These are phyloP conservation scores for Pseudoturritis turrita DNA, from an alignment of 345 rosid species.

Conservation along the genomic window DNA sequence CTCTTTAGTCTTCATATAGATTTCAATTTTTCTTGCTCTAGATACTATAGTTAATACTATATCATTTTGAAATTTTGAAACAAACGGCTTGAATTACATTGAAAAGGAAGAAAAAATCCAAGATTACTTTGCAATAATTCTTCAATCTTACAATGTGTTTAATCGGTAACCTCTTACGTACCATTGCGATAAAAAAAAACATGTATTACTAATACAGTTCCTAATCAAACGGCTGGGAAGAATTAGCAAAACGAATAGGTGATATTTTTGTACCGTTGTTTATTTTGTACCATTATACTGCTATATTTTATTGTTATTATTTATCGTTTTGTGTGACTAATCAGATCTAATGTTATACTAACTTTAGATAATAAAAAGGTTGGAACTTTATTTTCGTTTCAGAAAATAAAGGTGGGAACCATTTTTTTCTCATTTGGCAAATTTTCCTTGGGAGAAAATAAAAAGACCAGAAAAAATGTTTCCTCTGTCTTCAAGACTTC, in stretches of 20 bases:
- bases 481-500: constrained; percentile 10
- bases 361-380: neutral
- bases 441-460: neutral
- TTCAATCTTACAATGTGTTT: neutral
- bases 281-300: no score
- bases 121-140: neutral
- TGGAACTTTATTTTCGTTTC: neutral
- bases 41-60: neutral
- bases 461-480: neutral
- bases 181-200: no score
- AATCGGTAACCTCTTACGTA: neutral
- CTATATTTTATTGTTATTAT: no score
- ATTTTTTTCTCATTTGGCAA: neutral
- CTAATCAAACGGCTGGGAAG: no score
- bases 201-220: no score
- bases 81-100: neutral
- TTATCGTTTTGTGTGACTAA: no score
- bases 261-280: no score
- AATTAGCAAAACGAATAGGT: no score
- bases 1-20: neutral
- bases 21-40: neutral
- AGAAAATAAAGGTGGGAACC: neutral
- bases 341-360: neutral
- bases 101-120: neutral
- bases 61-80: neutral